phyloP scores from a whole-genome alignment of 2,329 filamentous ascomycete genomes.

The Aspergillus viridinutans region DNA sequence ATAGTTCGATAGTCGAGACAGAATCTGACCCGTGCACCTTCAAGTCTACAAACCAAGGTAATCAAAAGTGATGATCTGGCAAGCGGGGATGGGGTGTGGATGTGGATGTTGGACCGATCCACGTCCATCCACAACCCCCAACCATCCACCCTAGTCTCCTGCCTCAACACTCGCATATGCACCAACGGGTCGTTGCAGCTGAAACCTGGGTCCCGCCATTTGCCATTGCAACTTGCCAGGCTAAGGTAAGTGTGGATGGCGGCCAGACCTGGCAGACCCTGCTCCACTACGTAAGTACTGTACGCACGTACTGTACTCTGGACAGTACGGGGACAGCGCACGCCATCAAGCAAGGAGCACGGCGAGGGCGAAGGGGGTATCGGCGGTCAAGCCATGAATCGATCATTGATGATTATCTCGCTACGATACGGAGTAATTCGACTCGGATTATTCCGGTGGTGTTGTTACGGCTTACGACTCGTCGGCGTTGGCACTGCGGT shows the following conservation, averaged over 20 bases:
- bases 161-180: constrained; percentile 18
- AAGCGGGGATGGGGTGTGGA: background rate
- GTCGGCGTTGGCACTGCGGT: no score
- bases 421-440: no score
- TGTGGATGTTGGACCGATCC: background rate
- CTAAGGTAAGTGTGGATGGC: no score
- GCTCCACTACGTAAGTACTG: background rate
- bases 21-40: no score
- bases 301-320: no score
- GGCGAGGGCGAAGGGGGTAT: background rate
- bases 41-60: background rate
- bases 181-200: constrained; percentile 21
- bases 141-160: constrained; percentile 2
- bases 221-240: background rate
- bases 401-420: background rate
- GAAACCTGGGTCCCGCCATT: constrained; percentile 14
- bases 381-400: background rate
- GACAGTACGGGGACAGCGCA: background rate
- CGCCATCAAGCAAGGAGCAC: background rate
- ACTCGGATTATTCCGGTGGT: no score
- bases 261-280: background rate
- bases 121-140: background rate
- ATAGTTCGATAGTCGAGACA: no score
- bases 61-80: background rate
- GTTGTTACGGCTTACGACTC: no score